Evolutionary conservation across 768 basidiomycete genomes (phyloP), one percentile per base, ranked within the genome.

Genomic region (Tylopilus sp.): DNA sequence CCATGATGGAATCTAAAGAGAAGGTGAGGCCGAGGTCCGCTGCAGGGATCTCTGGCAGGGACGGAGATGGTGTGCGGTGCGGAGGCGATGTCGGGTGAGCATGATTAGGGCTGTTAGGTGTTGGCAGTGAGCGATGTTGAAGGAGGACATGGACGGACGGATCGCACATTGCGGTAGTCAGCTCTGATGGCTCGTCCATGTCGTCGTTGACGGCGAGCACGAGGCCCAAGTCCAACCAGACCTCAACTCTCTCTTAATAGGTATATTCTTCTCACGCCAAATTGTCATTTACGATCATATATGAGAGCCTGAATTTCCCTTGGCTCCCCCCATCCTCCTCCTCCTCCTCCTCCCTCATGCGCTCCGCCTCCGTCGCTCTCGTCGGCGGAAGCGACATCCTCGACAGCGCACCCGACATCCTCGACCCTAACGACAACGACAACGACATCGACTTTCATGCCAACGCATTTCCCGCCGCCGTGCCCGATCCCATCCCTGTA

Each of bases 1-100:
- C 71, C 61, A 81, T 61, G 58, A 82, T 76, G 38, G 70, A 68
- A 45, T 69, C 62, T 21, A 76, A 62, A 28, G 75, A 72, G 52
- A 72, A 55, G 45, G 80, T 76, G 39, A 75, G 65, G 52, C 73
- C 73, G 54, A 80, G 67, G 50, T 75, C 73, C 43, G 73, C 50
- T 18, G 67, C 61, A 45, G 81, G 82, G 55, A 85, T 82, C 55
- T 81, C 77, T 53, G 82, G 81, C 47, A 75, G 66, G 21, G 65
- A 49, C 48, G 70, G 72, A 51, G 69, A 70, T 50, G 71, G 60
- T 0, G 68, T 57, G 51, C 62, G 68, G 52, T 44, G 49, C 51
- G 50, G 47, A 51, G 48, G 38, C 6, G 60, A 56, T 25, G 60
- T 57, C 47, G 55, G 56, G 42, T 64, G 55, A 54, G 50, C 55